Conservation (phyloP, 2,329 filamentous ascomycete genomes). For the Canariomyces notabilis region DNA sequence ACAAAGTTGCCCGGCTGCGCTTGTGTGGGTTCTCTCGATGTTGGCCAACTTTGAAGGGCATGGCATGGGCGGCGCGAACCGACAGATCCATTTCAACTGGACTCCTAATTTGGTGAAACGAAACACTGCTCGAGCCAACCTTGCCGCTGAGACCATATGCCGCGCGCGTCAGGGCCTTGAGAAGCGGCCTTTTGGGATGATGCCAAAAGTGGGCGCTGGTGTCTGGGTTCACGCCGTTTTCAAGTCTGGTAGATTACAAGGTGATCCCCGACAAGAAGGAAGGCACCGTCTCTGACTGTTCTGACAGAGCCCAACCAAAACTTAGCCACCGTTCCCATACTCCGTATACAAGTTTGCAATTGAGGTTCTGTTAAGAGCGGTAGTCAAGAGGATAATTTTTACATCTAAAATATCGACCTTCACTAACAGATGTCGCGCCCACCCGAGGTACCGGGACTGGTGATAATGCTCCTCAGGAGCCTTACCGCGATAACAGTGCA, state of each 20-base stretch:
- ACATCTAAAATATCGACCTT: too few species aligned
- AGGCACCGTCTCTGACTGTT: too few species aligned
- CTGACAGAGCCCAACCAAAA: conserved; percentile 8
- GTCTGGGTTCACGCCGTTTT: conserved; percentile 13
- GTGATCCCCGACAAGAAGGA: background rate
- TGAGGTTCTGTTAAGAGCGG: too few species aligned
- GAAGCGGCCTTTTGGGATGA: conserved; percentile 10
- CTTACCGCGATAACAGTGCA: too few species aligned
- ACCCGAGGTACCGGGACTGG: too few species aligned
- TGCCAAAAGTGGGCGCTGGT: conserved; percentile 7
- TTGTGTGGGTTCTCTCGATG: conserved; percentile 9
- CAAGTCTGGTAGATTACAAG: conserved; percentile 6
- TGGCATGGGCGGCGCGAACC: conserved; percentile 4
- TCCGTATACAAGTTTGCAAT: too few species aligned
- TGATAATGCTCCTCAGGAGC: too few species aligned
- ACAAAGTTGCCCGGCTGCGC: background rate
- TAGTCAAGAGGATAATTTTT: too few species aligned
- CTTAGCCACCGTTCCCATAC: too few species aligned
- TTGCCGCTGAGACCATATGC: conserved; percentile 7
- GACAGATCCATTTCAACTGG: conserved; percentile 10
- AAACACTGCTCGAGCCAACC: conserved; percentile 3
- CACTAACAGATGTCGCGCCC: too few species aligned
- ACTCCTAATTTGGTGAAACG: conserved; percentile 17
- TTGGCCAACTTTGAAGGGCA: too few species aligned
- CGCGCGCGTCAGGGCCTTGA: conserved; percentile 6